phyloP scores from a whole-genome alignment of 2,329 filamentous ascomycete species.

The Ilyonectria destructans region DNA sequence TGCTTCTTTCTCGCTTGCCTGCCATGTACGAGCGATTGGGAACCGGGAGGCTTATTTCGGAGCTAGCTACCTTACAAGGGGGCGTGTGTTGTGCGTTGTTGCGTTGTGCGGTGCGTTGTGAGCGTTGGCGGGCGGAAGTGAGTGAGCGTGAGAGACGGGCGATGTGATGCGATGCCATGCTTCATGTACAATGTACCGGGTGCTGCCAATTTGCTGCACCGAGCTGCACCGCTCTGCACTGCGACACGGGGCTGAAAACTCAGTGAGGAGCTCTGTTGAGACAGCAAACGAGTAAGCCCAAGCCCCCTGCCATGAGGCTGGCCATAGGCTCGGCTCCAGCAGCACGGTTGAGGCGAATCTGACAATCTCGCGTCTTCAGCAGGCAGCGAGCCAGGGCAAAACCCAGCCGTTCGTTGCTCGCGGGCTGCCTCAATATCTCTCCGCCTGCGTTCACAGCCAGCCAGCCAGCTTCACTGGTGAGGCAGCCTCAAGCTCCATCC shows the following conservation, averaged over 20 bases:
- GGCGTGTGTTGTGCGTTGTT: slow-evolving; percentile 21
- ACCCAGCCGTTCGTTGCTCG: slow-evolving; percentile 19
- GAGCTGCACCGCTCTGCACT: background rate
- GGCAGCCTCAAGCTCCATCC: slow-evolving; percentile 4
- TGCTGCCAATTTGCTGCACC: background rate
- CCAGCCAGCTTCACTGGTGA: background rate
- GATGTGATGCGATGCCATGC: slow-evolving; percentile 6
- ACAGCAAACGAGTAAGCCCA: background rate
- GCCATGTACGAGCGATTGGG: slow-evolving; percentile 2
- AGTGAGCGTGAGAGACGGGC: background rate
- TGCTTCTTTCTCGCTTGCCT: background rate
- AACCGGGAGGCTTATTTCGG: background rate
- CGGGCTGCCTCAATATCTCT: background rate
- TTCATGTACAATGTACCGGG: slow-evolving; percentile 1
- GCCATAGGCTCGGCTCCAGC: slow-evolving; percentile 28
- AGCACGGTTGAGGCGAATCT: slow-evolving; percentile 19
- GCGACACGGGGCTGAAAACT: slow-evolving; percentile 10
- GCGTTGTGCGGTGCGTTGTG: slow-evolving; percentile 21
- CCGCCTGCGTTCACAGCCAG: slow-evolving; percentile 1
- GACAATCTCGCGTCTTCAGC: slow-evolving; percentile 26
- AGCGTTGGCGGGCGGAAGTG: slow-evolving; percentile 13
- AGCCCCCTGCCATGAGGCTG: background rate
- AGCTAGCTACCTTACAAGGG: slow-evolving; percentile 11
- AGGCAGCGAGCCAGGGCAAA: slow-evolving; percentile 11
- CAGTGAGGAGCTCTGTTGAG: background rate